Conservation (phyloP, 164 flowering plant genomes). For the Piper betle region DNA sequence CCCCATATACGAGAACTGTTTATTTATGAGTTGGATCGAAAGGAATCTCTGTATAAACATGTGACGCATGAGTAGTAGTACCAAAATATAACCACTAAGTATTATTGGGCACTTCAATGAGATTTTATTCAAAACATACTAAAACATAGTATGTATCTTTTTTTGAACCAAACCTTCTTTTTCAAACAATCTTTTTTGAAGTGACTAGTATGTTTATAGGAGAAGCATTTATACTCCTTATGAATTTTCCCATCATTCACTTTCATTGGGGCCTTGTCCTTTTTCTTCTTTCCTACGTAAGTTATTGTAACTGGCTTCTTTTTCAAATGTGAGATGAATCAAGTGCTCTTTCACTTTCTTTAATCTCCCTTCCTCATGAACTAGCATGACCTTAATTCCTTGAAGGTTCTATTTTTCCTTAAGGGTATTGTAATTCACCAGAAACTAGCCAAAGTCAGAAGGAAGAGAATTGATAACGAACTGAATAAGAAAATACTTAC, state of each 20-base stretch:
- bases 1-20: too few relatives aligned
- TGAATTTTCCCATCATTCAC: background rate
- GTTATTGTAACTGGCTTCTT: too few relatives aligned
- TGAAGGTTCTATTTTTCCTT: too few relatives aligned
- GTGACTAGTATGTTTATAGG: background rate
- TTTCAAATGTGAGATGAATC: background rate
- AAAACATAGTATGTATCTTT: background rate
- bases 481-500: background rate
- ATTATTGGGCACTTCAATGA: background rate
- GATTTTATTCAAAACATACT: background rate
- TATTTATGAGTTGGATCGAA: too few relatives aligned
- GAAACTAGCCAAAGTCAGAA: background rate
- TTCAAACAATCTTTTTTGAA: background rate
- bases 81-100: background rate
- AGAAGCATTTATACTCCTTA: background rate
- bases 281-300: background rate
- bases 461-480: too few relatives aligned
- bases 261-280: background rate
- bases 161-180: background rate
- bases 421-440: background rate
- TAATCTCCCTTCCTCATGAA: background rate
- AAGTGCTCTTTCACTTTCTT: background rate
- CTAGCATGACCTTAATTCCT: too few relatives aligned
- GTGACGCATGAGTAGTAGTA: background rate
- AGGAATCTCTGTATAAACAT: too few relatives aligned